Percentiles rank a stretch among this genome's conserved stretches.
Conservation (phyloP, 1,284 basidiomycete genomes). For the Peniophora sp. region DNA sequence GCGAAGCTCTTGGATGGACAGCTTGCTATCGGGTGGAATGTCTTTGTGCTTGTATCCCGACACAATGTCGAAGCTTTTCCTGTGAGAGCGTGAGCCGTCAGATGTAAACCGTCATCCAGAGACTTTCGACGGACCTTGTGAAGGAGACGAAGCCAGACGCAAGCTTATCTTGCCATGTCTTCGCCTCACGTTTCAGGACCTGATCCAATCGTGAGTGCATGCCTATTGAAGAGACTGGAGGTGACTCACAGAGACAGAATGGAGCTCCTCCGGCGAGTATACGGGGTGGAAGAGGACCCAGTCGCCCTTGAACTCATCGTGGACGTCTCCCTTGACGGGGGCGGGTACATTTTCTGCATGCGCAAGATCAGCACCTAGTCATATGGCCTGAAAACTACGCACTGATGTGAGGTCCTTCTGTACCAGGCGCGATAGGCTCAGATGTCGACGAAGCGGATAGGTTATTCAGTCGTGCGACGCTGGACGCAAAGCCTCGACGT, state of each 20-base stretch:
- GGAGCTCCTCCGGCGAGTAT: slow-evolving; percentile 72
- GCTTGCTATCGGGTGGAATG: slow-evolving; percentile 49
- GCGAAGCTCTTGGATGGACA: slow-evolving; percentile 65
- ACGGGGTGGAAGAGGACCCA: slow-evolving; percentile 84
- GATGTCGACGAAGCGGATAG: slow-evolving; percentile 6
- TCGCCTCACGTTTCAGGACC: slow-evolving; percentile 65
- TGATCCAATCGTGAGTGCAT: slow-evolving; percentile 19
- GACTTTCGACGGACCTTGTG: slow-evolving; percentile 30
- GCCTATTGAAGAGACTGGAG: background rate
- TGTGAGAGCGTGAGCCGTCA: slow-evolving; percentile 14
- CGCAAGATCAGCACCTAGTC: too few relatives aligned
- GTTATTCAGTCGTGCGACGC: background rate
- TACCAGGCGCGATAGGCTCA: slow-evolving; percentile 15
- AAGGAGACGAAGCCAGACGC: slow-evolving; percentile 59
- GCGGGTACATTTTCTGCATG: slow-evolving; percentile 4
- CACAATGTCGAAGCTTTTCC: slow-evolving; percentile 67
- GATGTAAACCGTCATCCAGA: background rate
- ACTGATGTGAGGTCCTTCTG: slow-evolving; percentile 26
- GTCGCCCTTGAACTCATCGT: slow-evolving; percentile 45
- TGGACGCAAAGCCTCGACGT: slow-evolving; percentile 4
- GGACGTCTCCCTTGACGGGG: background rate
- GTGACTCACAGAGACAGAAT: slow-evolving; percentile 54
- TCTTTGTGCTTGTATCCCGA: slow-evolving; percentile 75
- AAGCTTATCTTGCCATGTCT: slow-evolving; percentile 65
- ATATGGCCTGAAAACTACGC: slow-evolving; percentile 8